Base-by-base conservation (phyloP, 768 basidiomycete species). In the Trametes meyenii region DNA sequence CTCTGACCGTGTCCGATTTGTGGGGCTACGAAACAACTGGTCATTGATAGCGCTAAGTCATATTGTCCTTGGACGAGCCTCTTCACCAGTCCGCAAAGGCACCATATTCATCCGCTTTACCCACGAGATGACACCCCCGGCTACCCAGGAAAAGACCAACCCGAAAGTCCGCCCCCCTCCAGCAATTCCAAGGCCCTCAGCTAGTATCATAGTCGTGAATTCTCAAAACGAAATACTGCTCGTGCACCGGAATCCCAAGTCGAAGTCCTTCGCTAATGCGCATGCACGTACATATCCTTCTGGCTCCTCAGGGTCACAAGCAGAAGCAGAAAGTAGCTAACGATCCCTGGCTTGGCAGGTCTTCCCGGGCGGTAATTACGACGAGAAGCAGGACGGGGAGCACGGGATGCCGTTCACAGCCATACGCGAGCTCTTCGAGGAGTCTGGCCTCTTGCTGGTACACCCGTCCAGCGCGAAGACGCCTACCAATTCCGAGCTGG, bases 381-480 rank as follows among this genome's bases (percentile, higher is more conserved):
- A 90, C 75, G 63, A 76, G 50, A 73, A 76, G 56, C 87, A 90
- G 64, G 89, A 90, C 65, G 68, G 69, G 6, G 83, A 83, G 11
- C 40, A 56, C 2, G 62, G 62, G 0, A 69, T 87, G 19, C 71
- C 72, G 35, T 78, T 86, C 59, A 90, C 88, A 14, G 89, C 88
- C 3, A 85, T 90, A 45, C 80, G 89, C 17, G 89, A 92, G 73
- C 86, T 88, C 0, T 90, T 92, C 60, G 89, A 92, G 68, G 89
- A 92, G 69, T 81, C 88, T 2, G 89, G 89, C 1, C 71, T 90
- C 29, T 71, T 90, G 14, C 71, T 90, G 14, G 86, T 85, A 12
- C 82, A 83, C 13, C 68, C 78, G 0, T 57, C 60, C 21, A 50
- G 60, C 29, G 45, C 57, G 54, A 35, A 58, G 64, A 50, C 50